These are phyloP conservation scores for Lichtheimia corymbifera DNA, from an alignment of 371 early-diverging fungal genomes.

Conservation along the genomic window DNA sequence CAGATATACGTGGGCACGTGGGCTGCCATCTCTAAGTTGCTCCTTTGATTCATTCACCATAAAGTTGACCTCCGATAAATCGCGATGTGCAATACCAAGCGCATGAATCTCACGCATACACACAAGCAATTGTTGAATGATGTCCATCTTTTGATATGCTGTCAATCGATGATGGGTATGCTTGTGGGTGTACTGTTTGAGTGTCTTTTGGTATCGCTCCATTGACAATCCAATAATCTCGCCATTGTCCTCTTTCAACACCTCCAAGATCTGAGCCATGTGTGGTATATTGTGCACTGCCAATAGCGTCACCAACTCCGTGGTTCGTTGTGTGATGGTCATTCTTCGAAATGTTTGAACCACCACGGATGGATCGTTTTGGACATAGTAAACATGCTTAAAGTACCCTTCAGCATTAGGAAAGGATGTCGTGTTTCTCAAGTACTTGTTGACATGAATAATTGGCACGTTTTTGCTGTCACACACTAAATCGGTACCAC, in stretches of 20 bases:
- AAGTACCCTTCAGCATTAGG: constrained; percentile 49
- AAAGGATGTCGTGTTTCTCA: constrained; percentile 23
- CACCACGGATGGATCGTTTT: constrained; percentile 26
- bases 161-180: constrained; percentile 54
- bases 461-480: constrained; percentile 29
- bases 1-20: constrained; percentile 46
- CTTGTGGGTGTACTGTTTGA: constrained; percentile 60
- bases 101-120: constrained; percentile 55
- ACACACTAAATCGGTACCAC: constrained; percentile 17
- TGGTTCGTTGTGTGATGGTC: constrained; percentile 45
- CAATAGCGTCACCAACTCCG: constrained; percentile 41
- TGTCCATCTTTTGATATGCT: constrained; percentile 58
- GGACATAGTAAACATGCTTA: constrained; percentile 43
- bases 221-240: constrained; percentile 46
- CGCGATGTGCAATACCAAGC: constrained; percentile 62
- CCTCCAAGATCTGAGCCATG: constrained; percentile 44
- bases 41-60: constrained; percentile 58
- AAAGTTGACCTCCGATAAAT: constrained; percentile 66
- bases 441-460: constrained; percentile 30
- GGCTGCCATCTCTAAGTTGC: constrained; percentile 49
- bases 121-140: constrained; percentile 57
- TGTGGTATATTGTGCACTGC: constrained; percentile 26
- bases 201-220: constrained; percentile 55
- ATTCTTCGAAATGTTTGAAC: constrained; percentile 48
- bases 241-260: constrained; percentile 37